Evolutionary conservation across 2,329 filamentous ascomycete genomes (phyloP), one percentile per base, ranked within the genome.

Genomic region (Dothistroma pini): DNA sequence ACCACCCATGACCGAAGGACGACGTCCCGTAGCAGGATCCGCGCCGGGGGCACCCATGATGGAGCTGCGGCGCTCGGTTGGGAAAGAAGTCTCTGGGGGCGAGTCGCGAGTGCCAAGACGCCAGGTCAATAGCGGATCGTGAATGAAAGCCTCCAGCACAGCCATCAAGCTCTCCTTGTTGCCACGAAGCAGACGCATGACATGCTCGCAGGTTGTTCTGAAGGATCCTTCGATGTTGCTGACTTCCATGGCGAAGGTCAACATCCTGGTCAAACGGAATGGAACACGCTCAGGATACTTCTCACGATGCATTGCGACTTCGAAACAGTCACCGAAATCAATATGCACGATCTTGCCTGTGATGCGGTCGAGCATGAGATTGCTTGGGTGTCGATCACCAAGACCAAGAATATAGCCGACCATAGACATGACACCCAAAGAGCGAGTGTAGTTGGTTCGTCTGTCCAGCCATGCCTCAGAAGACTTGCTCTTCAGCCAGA

Each of bases 151-250:
- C 84, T 99, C 95, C 59, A 99, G 81, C 21, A 99, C 95, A 32
- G 95, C 95, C 91, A 99, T 97, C 61, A 99, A 84, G 48, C 92
- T 96, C 79, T 99, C 95, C 78, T 99, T 99, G 77, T 99, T 99
- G 68, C 95, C 92, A 59, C 95, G 84, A 66, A 99, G 81, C 14
- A 99, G 93, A 63, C 95, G 86, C 95, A 99, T 99, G 55, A 97
- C 93, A 70, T 96, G 93, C 78, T 99, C 96, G 70, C 93, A 99
- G 6, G 95, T 97, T 60, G 96, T 97, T 63, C 96, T 87, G 83
- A 96, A 99, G 77, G 91, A 96, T 69, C 95, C 95, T 77, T 99
- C 95, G 68, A 99, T 99, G 74, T 99, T 99, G 83, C 93, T 97
- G 59, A 99, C 95, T 79, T 99, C 95, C 95, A 99, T 99, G 22